Evolutionary conservation across 2,329 filamentous ascomycete species (phyloP).

Genomic region (Penicillium expansum): DNA sequence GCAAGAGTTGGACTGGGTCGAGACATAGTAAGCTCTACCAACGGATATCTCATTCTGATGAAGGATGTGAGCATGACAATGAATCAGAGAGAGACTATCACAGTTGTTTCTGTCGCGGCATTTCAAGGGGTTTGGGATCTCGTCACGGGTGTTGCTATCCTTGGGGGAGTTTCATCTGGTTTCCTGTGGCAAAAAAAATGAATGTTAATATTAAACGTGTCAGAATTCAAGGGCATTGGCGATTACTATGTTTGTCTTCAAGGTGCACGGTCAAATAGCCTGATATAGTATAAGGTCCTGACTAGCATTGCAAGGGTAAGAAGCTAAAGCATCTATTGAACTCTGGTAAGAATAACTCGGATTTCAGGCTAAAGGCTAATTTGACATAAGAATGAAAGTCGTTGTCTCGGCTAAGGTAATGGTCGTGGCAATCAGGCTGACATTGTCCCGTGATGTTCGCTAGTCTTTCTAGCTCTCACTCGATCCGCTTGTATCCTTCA

Average conservation of each 20-base stretch:
- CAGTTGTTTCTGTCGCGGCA: slow-evolving; percentile 19
- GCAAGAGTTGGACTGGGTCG: slow-evolving; percentile 6
- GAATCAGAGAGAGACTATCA: slow-evolving; percentile 12
- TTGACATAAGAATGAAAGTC: background rate
- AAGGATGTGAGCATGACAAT: slow-evolving; percentile 16
- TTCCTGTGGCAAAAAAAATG: slow-evolving; percentile 18
- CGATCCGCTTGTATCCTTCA: slow-evolving; percentile 33
- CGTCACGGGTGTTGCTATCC: slow-evolving; percentile 25
- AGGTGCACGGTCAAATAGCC: background rate
- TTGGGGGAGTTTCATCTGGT: slow-evolving; percentile 25
- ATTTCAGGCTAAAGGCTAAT: slow-evolving; percentile 5
- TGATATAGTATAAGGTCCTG: background rate
- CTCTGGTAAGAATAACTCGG: background rate
- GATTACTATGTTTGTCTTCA: background rate
- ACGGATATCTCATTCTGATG: slow-evolving; percentile 16
- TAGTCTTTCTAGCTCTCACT: slow-evolving; percentile 38
- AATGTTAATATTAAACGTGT: background rate
- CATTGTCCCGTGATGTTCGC: background rate
- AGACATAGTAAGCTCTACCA: slow-evolving; percentile 14
- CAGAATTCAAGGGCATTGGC: background rate
- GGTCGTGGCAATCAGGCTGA: background rate
- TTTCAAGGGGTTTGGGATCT: slow-evolving; percentile 30
- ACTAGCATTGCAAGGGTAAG: background rate
- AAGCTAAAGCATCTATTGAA: background rate
- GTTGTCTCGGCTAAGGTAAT: background rate